phyloP scores from a whole-genome alignment of 2,329 filamentous ascomycete genomes.

The Moelleriella libera region DNA sequence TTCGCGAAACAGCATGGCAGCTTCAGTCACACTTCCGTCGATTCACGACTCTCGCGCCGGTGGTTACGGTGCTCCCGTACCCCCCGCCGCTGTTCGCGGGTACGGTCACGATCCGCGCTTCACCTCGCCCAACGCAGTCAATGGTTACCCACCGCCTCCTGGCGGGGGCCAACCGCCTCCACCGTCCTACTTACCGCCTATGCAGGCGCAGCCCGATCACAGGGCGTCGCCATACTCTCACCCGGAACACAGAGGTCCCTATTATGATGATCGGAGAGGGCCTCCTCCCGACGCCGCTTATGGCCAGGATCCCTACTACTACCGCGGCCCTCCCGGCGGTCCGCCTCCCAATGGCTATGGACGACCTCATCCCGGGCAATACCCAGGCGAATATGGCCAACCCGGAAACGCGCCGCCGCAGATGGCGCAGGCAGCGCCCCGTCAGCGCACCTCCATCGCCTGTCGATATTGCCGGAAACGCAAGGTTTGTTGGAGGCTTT shows the following conservation, averaged over 20 bases:
- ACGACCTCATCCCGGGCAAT: constrained; percentile 14
- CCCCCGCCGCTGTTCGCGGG: constrained; percentile 15
- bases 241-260: constrained; percentile 23
- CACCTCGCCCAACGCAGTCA: constrained; percentile 27
- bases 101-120: constrained; percentile 22
- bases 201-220: constrained; percentile 21
- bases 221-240: constrained; percentile 21
- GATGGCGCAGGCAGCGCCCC: constrained; percentile 36
- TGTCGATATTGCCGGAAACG: constrained; percentile 47
- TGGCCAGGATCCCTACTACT: constrained; percentile 18
- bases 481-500: constrained; percentile 27
- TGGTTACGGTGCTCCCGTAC: constrained; percentile 17
- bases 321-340: constrained; percentile 15
- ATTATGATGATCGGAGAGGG: constrained; percentile 19
- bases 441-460: constrained; percentile 45
- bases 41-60: constrained; percentile 30
- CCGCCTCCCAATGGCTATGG: constrained; percentile 14
- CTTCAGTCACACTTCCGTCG: constrained; percentile 31
- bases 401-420: constrained; percentile 19
- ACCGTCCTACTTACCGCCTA: constrained; percentile 21
- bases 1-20: constrained; percentile 23
- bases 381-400: constrained; percentile 20
- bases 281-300: constrained; percentile 14
- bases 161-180: constrained; percentile 15
- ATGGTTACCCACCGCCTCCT: constrained; percentile 30